Conservation (phyloP, 352 stramenopile genomes). For the Phytophthora podocarpi region DNA sequence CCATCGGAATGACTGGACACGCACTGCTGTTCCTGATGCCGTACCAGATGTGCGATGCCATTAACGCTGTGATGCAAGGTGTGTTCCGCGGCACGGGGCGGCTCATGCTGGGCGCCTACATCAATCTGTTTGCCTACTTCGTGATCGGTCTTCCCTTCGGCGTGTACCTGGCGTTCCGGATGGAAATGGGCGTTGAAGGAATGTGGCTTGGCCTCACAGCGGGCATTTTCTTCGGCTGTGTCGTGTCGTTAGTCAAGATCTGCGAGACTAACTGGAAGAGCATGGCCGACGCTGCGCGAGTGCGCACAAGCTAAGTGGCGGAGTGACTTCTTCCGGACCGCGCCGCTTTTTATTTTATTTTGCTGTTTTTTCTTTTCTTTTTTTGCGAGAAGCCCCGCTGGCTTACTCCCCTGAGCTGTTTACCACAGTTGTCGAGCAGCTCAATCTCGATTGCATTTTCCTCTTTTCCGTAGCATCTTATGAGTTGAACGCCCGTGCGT, state of each 20-base stretch:
- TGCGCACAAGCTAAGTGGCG: constrained; percentile 49
- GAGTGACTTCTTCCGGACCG: not conserved
- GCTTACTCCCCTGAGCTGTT: constrained; percentile 1
- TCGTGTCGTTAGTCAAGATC: constrained; percentile 69
- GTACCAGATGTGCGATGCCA: constrained; percentile 68
- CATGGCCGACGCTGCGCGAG: constrained; percentile 58
- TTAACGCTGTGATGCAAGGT: constrained; percentile 81
- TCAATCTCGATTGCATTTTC: constrained; percentile 14
- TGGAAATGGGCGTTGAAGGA: constrained; percentile 66
- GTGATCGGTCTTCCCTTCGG: constrained; percentile 70
- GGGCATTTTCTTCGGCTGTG: constrained; percentile 59
- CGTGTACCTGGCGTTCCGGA: constrained; percentile 62
- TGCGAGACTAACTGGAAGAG: constrained; percentile 59
- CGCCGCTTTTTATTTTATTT: too few relatives aligned
- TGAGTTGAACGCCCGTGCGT: constrained; percentile 34
- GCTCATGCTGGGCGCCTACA: constrained; percentile 55
- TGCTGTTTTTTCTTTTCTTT: constrained; percentile 6
- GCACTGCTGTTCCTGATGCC: constrained; percentile 55
- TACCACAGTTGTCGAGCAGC: not conserved
- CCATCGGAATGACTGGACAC: constrained; percentile 44
- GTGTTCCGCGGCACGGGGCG: constrained; percentile 70
- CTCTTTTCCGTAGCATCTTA: constrained; percentile 28
- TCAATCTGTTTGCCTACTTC: constrained; percentile 78
- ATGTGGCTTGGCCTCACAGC: constrained; percentile 72
- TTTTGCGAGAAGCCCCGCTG: constrained; percentile 14